Percentiles rank a stretch among this genome's conserved stretches.
phyloP scores from a whole-genome alignment of 805 yeast species.

The Candida glaebosa region DNA sequence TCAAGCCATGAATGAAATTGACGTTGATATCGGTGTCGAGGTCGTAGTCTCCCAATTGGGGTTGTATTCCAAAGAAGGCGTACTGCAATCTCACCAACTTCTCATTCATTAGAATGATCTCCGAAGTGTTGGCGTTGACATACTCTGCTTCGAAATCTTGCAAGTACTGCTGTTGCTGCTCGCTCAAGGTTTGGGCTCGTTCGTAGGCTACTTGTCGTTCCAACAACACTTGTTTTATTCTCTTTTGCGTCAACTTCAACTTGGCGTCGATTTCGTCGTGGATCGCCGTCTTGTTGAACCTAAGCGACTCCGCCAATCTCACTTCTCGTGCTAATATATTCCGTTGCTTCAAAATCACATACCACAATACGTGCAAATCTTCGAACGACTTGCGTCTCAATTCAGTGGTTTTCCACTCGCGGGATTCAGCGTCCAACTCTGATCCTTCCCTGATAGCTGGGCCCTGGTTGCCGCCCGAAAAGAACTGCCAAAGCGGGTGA shows the following conservation, averaged over 20 bases:
- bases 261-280: slow-evolving; percentile 39
- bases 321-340: slow-evolving; percentile 75
- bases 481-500: slow-evolving; percentile 96
- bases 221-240: slow-evolving; percentile 80
- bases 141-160: slow-evolving; percentile 57
- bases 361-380: slow-evolving; percentile 91
- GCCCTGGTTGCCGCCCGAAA: slow-evolving; percentile 51
- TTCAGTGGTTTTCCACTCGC: slow-evolving; percentile 87
- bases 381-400: slow-evolving; percentile 87
- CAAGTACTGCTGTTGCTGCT: slow-evolving; percentile 46
- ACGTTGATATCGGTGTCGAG: slow-evolving; percentile 51
- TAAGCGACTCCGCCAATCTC: slow-evolving; percentile 45
- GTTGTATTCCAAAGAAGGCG: slow-evolving; percentile 82
- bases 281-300: slow-evolving; percentile 26
- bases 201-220: slow-evolving; percentile 77
- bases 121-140: slow-evolving; percentile 48
- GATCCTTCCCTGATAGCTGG: slow-evolving; percentile 58
- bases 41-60: slow-evolving; percentile 54
- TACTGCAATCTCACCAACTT: slow-evolving; percentile 74
- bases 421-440: slow-evolving; percentile 47
- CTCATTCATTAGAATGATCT: slow-evolving; percentile 58
- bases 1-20: slow-evolving; percentile 60
- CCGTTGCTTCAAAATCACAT: slow-evolving; percentile 76
- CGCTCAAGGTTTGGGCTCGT: slow-evolving; percentile 48
- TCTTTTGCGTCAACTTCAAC: slow-evolving; percentile 35